Evolutionary conservation across 495 filamentous ascomycete species (phyloP).

Genomic region (Neurospora pannonica): DNA sequence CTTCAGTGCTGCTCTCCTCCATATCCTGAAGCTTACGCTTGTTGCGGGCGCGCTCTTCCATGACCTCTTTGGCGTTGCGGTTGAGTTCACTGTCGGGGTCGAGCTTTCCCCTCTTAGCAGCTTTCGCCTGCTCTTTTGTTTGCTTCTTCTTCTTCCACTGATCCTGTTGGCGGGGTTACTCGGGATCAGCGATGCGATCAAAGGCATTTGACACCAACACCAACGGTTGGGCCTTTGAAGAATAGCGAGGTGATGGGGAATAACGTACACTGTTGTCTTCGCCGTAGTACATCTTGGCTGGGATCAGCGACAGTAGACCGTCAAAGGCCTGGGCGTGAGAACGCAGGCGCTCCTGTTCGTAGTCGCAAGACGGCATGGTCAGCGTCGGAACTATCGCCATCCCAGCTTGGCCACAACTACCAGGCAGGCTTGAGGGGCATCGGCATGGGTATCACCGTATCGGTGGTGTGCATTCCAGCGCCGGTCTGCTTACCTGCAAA

Average conservation of each 20-base stretch:
- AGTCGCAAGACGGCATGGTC: conserved; percentile 1
- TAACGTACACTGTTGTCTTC: conserved; percentile 75
- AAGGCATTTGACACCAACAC: conserved; percentile 6
- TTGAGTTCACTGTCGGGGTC: conserved; percentile 64
- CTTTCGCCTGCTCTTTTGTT: conserved; percentile 70
- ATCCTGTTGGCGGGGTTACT: conserved; percentile 40
- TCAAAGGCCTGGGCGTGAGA: conserved; percentile 83
- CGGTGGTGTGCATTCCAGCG: neutral
- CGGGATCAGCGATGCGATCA: conserved; percentile 9
- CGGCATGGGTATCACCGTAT: neutral
- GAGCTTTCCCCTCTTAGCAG: conserved; percentile 71
- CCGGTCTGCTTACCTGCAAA: conserved; percentile 18
- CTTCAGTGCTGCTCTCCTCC: conserved; percentile 21
- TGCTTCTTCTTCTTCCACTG: conserved; percentile 86
- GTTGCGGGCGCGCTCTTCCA: conserved; percentile 66
- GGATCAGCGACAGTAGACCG: conserved; percentile 83
- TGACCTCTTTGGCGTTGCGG: conserved; percentile 73
- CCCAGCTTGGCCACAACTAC: neutral
- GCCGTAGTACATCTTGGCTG: conserved; percentile 85
- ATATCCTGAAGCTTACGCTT: conserved; percentile 48
- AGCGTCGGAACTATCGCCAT: neutral
- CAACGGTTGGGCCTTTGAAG: neutral
- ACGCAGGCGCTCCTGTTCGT: conserved; percentile 66
- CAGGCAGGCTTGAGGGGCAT: neutral
- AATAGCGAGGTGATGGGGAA: neutral